Percentiles rank a stretch among this genome's conserved stretches.
These are phyloP conservation scores for Funneliformis geosporum DNA, from an alignment of 192 early-diverging fungal genomes.

Conservation along the genomic window DNA sequence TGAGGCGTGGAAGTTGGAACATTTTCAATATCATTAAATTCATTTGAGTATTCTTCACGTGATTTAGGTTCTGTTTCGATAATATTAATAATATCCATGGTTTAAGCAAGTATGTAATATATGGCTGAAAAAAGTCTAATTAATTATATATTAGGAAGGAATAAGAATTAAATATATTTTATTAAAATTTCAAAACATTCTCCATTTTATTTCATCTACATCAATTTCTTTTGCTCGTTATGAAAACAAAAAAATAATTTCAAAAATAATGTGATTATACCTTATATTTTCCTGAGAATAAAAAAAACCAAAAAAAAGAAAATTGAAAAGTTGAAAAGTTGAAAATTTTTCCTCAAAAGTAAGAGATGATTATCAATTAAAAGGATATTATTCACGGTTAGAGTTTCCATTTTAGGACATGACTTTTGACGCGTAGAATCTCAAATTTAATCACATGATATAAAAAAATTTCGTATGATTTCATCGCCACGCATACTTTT, in stretches of 20 bases:
- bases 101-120: not conserved
- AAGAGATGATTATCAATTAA: not conserved
- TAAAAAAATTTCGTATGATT: no score
- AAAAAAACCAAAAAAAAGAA: no score
- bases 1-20: not conserved
- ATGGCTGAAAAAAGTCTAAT: not conserved
- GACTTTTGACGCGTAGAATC: not conserved
- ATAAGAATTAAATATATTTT: not conserved
- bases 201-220: no score
- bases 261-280: not conserved
- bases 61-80: not conserved
- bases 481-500: no score
- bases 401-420: not conserved
- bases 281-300: not conserved
- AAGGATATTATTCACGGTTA: not conserved
- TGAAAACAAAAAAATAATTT: not conserved
- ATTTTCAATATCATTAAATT: not conserved
- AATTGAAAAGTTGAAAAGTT: not conserved
- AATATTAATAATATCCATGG: not conserved
- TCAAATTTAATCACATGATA: not conserved
- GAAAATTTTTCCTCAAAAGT: not conserved
- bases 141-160: not conserved
- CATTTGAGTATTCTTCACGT: not conserved
- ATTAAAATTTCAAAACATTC: not conserved
- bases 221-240: no score